phyloP scores from a whole-genome alignment of 192 early-diverging fungal species.

The Spizellomyces sp. region DNA sequence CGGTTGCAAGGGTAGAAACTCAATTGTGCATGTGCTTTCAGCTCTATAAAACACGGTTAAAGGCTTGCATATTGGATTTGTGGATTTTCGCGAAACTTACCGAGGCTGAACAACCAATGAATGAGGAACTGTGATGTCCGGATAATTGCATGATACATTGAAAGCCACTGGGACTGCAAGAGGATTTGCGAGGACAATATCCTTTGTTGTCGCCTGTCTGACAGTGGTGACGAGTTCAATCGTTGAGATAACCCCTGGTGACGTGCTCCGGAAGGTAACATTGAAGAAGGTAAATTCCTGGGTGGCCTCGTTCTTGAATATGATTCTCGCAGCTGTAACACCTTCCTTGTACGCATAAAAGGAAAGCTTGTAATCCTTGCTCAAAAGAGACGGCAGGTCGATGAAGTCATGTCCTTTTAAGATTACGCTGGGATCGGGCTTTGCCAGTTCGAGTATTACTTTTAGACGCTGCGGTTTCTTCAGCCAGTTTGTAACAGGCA shows the following conservation, averaged over 20 bases:
- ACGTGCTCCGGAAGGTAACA: conserved; percentile 53
- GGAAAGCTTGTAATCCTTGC: conserved; percentile 60
- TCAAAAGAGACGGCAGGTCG: conserved; percentile 50
- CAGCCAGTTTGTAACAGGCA: conserved; percentile 59
- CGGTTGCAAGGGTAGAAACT: conserved; percentile 58
- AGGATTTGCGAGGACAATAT: conserved; percentile 55
- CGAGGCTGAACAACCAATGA: conserved; percentile 51
- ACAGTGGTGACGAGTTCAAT: conserved; percentile 51
- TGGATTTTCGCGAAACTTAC: conserved; percentile 31
- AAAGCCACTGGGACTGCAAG: conserved; percentile 50
- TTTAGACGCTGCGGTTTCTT: conserved; percentile 55
- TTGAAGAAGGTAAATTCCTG: conserved; percentile 62
- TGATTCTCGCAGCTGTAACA: conserved; percentile 49
- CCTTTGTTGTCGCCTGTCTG: conserved; percentile 38
- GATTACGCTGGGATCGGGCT: conserved; percentile 58
- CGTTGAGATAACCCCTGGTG: conserved; percentile 55
- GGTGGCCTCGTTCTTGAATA: conserved; percentile 62
- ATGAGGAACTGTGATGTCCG: conserved; percentile 55
- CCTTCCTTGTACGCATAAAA: conserved; percentile 67
- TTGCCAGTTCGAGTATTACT: conserved; percentile 52
- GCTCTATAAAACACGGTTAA: conserved; percentile 31
- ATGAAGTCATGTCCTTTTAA: conserved; percentile 62
- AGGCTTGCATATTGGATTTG: not conserved
- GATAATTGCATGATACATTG: conserved; percentile 41
- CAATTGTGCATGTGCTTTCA: conserved; percentile 44